phyloP scores from a whole-genome alignment of 169 alveolate species.

The Babesia caballi region DNA sequence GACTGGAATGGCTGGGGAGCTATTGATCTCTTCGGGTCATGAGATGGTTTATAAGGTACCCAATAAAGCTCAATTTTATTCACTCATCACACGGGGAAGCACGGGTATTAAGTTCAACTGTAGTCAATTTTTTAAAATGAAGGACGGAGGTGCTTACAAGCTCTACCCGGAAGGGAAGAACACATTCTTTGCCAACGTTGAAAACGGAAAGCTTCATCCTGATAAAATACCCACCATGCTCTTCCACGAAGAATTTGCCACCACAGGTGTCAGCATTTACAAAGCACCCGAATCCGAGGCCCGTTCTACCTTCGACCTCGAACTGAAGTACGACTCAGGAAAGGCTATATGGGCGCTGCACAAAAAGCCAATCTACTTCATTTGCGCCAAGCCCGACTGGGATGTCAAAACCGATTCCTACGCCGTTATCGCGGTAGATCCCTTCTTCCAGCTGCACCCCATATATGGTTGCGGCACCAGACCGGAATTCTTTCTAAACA shows the following conservation, averaged over 20 bases:
- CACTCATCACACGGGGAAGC: neutral
- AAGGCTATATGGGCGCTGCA: conserved; percentile 9
- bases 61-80: neutral
- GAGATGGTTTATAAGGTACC: neutral
- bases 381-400: conserved; percentile 8
- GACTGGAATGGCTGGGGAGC: neutral
- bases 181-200: neutral
- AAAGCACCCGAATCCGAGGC: conserved; percentile 21
- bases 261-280: conserved; percentile 35
- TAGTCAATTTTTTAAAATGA: neutral
- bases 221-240: neutral
- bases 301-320: conserved; percentile 6
- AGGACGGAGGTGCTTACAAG: neutral
- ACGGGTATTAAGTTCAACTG: neutral
- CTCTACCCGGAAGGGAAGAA: conserved; percentile 24
- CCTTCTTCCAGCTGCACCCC: neutral
- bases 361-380: conserved; percentile 34
- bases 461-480: conserved; percentile 49
- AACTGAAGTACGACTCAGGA: conserved; percentile 1
- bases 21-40: too few relatives aligned
- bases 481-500: conserved; percentile 20
- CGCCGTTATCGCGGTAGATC: conserved; percentile 35
- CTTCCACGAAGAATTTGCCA: conserved; percentile 31
- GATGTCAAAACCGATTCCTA: neutral
- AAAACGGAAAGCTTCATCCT: neutral